phyloP scores from a whole-genome alignment of 2,329 filamentous ascomycete species.

The Hymenoscyphus salicellus region DNA sequence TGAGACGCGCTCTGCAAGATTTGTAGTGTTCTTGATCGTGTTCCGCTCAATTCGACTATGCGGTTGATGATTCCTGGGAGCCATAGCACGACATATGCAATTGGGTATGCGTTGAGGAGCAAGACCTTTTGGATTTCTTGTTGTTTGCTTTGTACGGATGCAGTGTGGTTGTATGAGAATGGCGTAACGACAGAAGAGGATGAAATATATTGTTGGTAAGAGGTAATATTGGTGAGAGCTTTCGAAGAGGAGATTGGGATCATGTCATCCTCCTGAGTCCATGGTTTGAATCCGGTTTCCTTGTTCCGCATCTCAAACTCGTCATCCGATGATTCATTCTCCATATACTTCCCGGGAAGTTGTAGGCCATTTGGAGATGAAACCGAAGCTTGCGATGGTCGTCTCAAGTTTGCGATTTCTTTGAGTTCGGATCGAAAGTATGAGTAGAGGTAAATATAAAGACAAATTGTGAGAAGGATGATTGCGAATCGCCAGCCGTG shows the following conservation, averaged over 20 bases:
- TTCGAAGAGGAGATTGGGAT: slow-evolving; percentile 8
- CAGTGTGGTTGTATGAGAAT: not conserved
- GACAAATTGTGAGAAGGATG: slow-evolving; percentile 32
- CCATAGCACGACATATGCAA: slow-evolving; percentile 40
- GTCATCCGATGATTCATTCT: not conserved
- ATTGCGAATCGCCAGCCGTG: slow-evolving; percentile 41
- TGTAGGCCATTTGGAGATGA: not conserved
- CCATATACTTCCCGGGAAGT: too few relatives aligned
- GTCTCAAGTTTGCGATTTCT: slow-evolving; percentile 4
- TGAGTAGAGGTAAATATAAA: slow-evolving; percentile 39
- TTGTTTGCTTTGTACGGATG: slow-evolving; percentile 2
- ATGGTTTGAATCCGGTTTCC: not conserved
- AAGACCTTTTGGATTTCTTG: slow-evolving; percentile 32
- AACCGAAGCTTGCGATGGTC: not conserved
- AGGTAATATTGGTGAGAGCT: slow-evolving; percentile 9
- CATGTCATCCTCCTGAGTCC: not conserved
- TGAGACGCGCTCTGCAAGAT: slow-evolving; percentile 38
- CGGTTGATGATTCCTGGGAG: slow-evolving; percentile 40
- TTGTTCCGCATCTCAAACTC: slow-evolving; percentile 12
- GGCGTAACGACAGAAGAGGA: not conserved
- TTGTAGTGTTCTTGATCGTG: slow-evolving; percentile 26
- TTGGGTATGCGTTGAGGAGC: slow-evolving; percentile 40
- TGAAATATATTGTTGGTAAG: slow-evolving; percentile 2
- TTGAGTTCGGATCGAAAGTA: slow-evolving; percentile 15
- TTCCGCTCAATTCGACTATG: slow-evolving; percentile 36